Evolutionary conservation across 2,329 filamentous ascomycete genomes (phyloP).

Genomic region (Zarea fungicola): DNA sequence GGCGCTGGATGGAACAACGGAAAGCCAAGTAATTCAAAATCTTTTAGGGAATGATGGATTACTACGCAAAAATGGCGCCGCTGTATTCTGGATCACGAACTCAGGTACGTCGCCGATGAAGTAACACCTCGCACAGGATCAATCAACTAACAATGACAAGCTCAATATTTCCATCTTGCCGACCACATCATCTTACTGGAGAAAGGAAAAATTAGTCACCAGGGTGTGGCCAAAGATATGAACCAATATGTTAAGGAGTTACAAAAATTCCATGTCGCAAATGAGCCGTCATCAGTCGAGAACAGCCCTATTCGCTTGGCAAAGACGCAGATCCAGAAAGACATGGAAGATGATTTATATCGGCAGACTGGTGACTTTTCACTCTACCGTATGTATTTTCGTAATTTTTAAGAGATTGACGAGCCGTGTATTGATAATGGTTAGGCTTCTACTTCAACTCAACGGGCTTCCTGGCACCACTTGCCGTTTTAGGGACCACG

Average conservation of each 20-base stretch:
- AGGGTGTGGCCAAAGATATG: slow-evolving; percentile 26
- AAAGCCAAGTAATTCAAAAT: slow-evolving; percentile 15
- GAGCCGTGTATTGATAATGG: no score
- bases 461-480: slow-evolving; percentile 23
- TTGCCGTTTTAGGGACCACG: slow-evolving; percentile 21
- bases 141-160: slow-evolving; percentile 15
- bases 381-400: slow-evolving; percentile 29
- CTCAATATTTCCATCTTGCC: slow-evolving; percentile 32
- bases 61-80: slow-evolving; percentile 21
- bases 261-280: slow-evolving; percentile 1
- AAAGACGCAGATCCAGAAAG: slow-evolving; percentile 6
- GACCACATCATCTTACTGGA: slow-evolving; percentile 38
- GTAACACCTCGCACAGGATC: neutral
- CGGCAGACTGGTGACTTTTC: slow-evolving; percentile 27
- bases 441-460: slow-evolving; percentile 29
- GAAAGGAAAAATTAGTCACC: slow-evolving; percentile 29
- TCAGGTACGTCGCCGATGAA: slow-evolving; percentile 17
- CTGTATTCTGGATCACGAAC: slow-evolving; percentile 31
- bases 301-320: neutral
- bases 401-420: neutral
- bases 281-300: neutral
- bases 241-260: neutral
- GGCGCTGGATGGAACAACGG: slow-evolving; percentile 17
- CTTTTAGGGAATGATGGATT: slow-evolving; percentile 22
- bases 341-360: slow-evolving; percentile 2